Evolutionary conservation across 768 basidiomycete species (phyloP), one percentile per base, ranked within the genome.

Genomic region (Rhizopogon sp.): DNA sequence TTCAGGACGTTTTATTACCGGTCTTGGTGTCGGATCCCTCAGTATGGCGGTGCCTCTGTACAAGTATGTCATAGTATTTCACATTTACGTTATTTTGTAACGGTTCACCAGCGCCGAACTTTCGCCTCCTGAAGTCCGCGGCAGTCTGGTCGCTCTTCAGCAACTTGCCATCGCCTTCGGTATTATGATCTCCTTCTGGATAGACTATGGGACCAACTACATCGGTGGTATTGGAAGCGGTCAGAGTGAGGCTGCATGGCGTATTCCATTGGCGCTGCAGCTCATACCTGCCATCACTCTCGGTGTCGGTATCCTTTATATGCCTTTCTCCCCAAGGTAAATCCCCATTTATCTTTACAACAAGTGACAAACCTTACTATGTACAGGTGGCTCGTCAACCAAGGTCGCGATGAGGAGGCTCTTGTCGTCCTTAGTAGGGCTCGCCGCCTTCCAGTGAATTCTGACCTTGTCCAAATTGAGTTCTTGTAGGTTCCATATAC

Each of bases 11-110:
- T 90, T 88, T 60, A 70, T 91, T 51, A 89, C 87, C 50, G 90
- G 90, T 77, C 70, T 90, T 43, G 90, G 88, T 47, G 87, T 92
- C 16, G 90, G 90, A 10, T 87, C 88, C 3, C 72, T 91, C 20
- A 87, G 85, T 61, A 90, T 90, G 87, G 79, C 80, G n/a, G 88
- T 92, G 10, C 90, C 90, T 1, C 75, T 91, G 39, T 90, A 88
- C 76, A 90, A 90, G 66, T 65, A 45, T 33, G 65, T 44, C 16
- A 37, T 44, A 35, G 9, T 14, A n/a, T 6, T 33, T 2, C 10
- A 22, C 20, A 5, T 31, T 20, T 43, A 11, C 6, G 28, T 25
- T 28, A 39, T 44, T 25, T 43, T 31, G 37, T 55, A 13, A 51
- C 20, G 20, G 45, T 59, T 17, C 22, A 17, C 47, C 37, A 64